phyloP scores from a whole-genome alignment of 2,329 filamentous ascomycete genomes.

The Diaporthe velutina region DNA sequence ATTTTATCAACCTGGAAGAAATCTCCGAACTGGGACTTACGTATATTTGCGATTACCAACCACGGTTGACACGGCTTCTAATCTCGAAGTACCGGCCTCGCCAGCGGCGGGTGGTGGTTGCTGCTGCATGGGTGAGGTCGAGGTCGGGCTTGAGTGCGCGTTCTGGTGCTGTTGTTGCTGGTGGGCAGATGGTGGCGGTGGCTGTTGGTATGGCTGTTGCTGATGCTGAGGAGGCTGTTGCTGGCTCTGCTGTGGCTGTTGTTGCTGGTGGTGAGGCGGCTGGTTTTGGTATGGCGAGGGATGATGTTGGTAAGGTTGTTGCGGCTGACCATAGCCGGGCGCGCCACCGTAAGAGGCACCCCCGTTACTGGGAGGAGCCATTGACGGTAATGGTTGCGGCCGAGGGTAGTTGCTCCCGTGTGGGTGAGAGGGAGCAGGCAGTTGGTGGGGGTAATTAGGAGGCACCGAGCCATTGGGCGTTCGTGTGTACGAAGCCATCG shows the following conservation, averaged over 20 bases:
- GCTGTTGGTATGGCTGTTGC: constrained; percentile 36
- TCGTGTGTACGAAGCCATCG: constrained; percentile 38
- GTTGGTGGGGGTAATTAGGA: constrained; percentile 36
- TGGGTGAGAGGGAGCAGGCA: constrained; percentile 36
- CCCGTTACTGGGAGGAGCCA: constrained; percentile 39
- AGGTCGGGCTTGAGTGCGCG: constrained; percentile 31
- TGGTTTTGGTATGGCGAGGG: constrained; percentile 37
- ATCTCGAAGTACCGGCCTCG: constrained; percentile 11
- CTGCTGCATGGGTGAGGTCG: constrained; percentile 31
- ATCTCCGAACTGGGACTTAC: constrained; percentile 16
- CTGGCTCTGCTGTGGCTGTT: constrained; percentile 31
- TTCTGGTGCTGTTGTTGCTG: constrained; percentile 32
- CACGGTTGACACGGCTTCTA: constrained; percentile 38
- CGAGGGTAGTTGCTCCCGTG: constrained; percentile 34
- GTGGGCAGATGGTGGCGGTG: constrained; percentile 23
- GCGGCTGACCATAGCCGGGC: constrained; percentile 34
- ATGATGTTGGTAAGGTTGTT: constrained; percentile 37
- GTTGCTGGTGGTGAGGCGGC: constrained; percentile 36
- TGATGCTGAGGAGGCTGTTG: constrained; percentile 27
- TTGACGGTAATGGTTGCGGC: constrained; percentile 36
- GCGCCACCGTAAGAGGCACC: constrained; percentile 27
- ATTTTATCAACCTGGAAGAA: not conserved
- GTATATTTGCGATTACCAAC: constrained; percentile 36
- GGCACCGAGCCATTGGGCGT: constrained; percentile 38
- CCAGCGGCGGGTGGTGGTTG: constrained; percentile 11